A percentile compares a stretch with the other conserved stretches of the same genome.
These are phyloP conservation scores for Tolypocladium amazonense DNA, from an alignment of 2,329 filamentous ascomycete genomes.

Conservation along the genomic window DNA sequence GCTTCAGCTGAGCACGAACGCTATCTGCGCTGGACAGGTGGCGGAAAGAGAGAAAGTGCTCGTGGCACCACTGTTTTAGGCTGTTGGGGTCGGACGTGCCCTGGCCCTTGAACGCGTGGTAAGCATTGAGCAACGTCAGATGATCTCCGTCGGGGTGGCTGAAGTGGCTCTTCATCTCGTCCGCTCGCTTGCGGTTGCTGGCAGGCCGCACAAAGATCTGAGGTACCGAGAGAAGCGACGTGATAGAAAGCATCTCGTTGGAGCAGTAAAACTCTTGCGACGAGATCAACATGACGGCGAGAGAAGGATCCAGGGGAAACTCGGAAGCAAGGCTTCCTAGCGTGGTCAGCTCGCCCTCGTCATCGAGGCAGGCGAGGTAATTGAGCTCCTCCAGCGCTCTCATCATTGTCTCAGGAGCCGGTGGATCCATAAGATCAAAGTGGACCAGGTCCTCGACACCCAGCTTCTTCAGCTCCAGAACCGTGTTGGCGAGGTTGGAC, in stretches of 20 bases:
- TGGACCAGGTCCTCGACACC: slow-evolving; percentile 93
- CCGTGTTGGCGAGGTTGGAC: slow-evolving; percentile 89
- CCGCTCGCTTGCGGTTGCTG: slow-evolving; percentile 75
- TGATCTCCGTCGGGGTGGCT: slow-evolving; percentile 91
- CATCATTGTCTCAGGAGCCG: slow-evolving; percentile 97
- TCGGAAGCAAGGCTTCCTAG: slow-evolving; percentile 84
- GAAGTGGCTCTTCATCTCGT: slow-evolving; percentile 95
- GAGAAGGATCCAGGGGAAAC: slow-evolving; percentile 85
- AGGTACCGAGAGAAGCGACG: slow-evolving; percentile 84
- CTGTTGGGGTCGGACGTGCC: slow-evolving; percentile 49
- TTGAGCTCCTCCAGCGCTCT: slow-evolving; percentile 94
- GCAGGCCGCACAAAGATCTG: slow-evolving; percentile 88
- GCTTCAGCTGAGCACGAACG: slow-evolving; percentile 80
- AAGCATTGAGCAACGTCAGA: slow-evolving; percentile 91
- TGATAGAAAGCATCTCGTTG: slow-evolving; percentile 94
- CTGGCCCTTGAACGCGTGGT: slow-evolving; percentile 87
- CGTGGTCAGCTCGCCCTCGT: slow-evolving; percentile 84
- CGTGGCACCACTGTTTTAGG: slow-evolving; percentile 86
- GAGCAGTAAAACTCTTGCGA: slow-evolving; percentile 98
- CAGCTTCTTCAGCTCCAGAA: slow-evolving; percentile 93
- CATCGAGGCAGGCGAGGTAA: slow-evolving; percentile 90
- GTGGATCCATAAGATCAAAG: slow-evolving; percentile 98
- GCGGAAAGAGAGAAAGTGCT: slow-evolving; percentile 87
- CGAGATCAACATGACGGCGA: slow-evolving; percentile 96
- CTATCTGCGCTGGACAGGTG: slow-evolving; percentile 89